Evolutionary conservation across 1,139 yeast genomes (phyloP).

Genomic region (Geotrichum reessii): DNA sequence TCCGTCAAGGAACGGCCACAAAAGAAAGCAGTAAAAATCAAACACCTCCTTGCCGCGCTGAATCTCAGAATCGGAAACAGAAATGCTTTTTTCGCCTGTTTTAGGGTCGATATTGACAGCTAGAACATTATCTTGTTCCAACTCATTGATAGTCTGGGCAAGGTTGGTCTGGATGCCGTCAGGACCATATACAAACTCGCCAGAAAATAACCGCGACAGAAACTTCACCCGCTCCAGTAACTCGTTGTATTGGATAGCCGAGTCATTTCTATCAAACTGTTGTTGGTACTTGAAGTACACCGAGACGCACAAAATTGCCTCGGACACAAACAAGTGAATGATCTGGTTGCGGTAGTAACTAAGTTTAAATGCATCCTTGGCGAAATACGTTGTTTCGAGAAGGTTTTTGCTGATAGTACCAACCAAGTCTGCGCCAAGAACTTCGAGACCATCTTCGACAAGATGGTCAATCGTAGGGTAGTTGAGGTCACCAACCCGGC

Average conservation of each 20-base stretch:
- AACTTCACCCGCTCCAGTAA: slow-evolving; percentile 32
- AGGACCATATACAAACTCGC: slow-evolving; percentile 40
- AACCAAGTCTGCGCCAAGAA: slow-evolving; percentile 38
- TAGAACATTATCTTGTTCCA: slow-evolving; percentile 34
- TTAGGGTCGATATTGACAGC: background rate
- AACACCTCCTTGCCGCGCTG: slow-evolving; percentile 35
- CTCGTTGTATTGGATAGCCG: slow-evolving; percentile 24
- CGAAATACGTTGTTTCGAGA: slow-evolving; percentile 38
- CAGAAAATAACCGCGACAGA: slow-evolving; percentile 36
- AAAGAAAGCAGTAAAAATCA: slow-evolving; percentile 40
- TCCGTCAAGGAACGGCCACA: slow-evolving; percentile 45
- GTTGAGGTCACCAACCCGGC: slow-evolving; percentile 37
- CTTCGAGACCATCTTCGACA: slow-evolving; percentile 38
- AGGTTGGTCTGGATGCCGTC: slow-evolving; percentile 38
- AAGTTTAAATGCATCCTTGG: slow-evolving; percentile 41
- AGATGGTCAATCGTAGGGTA: slow-evolving; percentile 32
- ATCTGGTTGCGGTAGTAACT: slow-evolving; percentile 42
- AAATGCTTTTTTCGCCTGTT: slow-evolving; percentile 10
- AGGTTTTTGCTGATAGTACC: slow-evolving; percentile 35
- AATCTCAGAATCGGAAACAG: slow-evolving; percentile 27
- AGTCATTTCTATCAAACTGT: slow-evolving; percentile 20
- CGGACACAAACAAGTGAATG: slow-evolving; percentile 41
- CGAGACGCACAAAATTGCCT: slow-evolving; percentile 39
- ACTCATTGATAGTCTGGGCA: slow-evolving; percentile 30
- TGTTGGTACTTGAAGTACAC: slow-evolving; percentile 30